Evolutionary conservation across 331 rosid species (phyloP), one percentile per base, ranked within the genome.

Genomic region (Acacia pycnantha): DNA sequence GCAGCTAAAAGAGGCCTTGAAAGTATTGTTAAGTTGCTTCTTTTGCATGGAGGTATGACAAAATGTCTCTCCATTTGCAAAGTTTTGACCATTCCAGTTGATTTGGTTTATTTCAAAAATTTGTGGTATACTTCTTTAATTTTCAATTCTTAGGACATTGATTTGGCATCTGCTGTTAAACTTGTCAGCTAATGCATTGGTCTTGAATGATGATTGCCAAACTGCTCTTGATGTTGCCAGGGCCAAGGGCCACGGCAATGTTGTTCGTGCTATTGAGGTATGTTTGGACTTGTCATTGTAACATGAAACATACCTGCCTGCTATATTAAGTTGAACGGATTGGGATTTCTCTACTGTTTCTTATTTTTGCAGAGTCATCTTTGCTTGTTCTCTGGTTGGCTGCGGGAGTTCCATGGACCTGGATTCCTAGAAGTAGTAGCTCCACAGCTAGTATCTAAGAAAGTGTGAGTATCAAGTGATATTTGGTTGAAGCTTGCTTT

Each of bases 1-100:
- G 98, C 99, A 5, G 97, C 99, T 77, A 96, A 96, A 87, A 90
- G 91, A 85, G 98, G 98, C 80, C 92, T 88, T 76, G 94, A 91
- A 31, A 85, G 82, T 66, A 86, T 87, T 82, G 95, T 92, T 48
- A 92, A 87, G 88, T 75, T 96, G 83, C 98, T 96, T 84, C 95
- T 96, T 85, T 70, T 24, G 24, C 87, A 87, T 84, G 97, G 97
- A 92, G 97, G 99, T 96, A 80, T 68, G 85, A 37, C 74, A 22
- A 19, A 69, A 74, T 87, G 41, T 84, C 37, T 40, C 26, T 56
- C 19, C 29, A 53, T 70, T n/a, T 31, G 33, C 78, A 61, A 69
- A 31, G 13, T 59, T 77, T 26, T 86, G 43, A 43, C 56, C 44
- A 35, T 70, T 27, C 27, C n/a, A 43, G 5, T 70, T 81, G 65